Percentiles rank a stretch among this genome's conserved stretches.
Evolutionary conservation across 2,329 filamentous ascomycete species (phyloP).

Genomic region (Aspergillus sp.): DNA sequence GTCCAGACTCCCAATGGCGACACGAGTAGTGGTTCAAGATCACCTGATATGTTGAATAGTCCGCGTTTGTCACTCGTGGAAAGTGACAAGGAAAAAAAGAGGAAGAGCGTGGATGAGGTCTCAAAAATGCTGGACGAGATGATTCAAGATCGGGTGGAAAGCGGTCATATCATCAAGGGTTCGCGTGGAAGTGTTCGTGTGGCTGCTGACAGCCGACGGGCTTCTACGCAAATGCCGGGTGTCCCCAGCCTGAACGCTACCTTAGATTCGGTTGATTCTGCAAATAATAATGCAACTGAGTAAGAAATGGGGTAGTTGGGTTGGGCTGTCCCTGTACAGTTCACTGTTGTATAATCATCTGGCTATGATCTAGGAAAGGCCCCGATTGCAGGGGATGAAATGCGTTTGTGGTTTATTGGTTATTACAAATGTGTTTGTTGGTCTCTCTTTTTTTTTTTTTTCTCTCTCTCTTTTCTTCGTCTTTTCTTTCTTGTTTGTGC

Average conservation of each 20-base stretch:
- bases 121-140: constrained; percentile 91
- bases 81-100: constrained; percentile 38
- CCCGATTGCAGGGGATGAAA: not conserved
- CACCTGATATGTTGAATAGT: constrained; percentile 19
- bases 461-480: constrained; percentile 10
- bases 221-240: constrained; percentile 22
- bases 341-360: not conserved
- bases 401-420: not conserved
- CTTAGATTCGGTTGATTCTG: constrained; percentile 7
- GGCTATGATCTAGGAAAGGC: not conserved
- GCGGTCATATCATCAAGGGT: constrained; percentile 62
- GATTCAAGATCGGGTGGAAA: constrained; percentile 82
- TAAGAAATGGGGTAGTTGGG: not conserved
- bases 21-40: constrained; percentile 23
- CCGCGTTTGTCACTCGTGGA: constrained; percentile 25
- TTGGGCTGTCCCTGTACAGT: no score
- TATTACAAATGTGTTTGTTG: not conserved
- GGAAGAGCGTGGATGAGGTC: constrained; percentile 80
- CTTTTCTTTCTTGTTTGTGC: constrained; percentile 10
- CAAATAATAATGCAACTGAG: not conserved
- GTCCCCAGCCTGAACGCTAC: constrained; percentile 20
- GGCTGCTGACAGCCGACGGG: constrained; percentile 35
- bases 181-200: constrained; percentile 61
- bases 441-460: constrained; percentile 11
- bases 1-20: constrained; percentile 19